phyloP scores from a whole-genome alignment of 129 eudicot species.

The Smallanthus sonchifolius region DNA sequence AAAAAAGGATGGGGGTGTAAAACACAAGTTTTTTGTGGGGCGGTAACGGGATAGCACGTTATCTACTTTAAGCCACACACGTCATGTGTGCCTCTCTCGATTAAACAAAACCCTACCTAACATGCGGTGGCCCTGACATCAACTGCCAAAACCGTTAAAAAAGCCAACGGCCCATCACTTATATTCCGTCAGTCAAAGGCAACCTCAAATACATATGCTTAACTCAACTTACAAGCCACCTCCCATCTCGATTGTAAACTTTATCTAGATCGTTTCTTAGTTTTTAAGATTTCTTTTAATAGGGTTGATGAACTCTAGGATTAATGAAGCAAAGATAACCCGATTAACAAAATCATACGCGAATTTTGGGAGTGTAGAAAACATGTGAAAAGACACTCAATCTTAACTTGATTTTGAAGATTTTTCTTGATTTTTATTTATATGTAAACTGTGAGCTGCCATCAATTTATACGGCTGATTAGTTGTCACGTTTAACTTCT shows the following conservation, averaged over 20 bases:
- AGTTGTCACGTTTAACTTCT: no score
- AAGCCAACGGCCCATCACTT: slow-evolving; percentile 11
- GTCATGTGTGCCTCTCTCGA: slow-evolving; percentile 12
- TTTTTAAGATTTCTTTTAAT: background rate
- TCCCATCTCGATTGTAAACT: background rate
- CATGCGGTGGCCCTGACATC: slow-evolving; percentile 2
- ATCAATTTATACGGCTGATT: no score
- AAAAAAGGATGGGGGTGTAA: slow-evolving; percentile 13
- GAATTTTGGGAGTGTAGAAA: no score
- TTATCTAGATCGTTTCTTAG: background rate
- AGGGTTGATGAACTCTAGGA: background rate
- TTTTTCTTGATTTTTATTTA: no score
- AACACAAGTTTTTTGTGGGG: slow-evolving; percentile 25
- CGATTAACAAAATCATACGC: no score
- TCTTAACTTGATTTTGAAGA: no score
- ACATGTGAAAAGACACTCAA: no score
- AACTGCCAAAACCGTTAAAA: slow-evolving; percentile 24
- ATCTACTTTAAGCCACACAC: slow-evolving; percentile 36
- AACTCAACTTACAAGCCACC: slow-evolving; percentile 33
- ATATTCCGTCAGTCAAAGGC: slow-evolving; percentile 32
- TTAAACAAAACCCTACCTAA: slow-evolving; percentile 11
- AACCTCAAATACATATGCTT: slow-evolving; percentile 17
- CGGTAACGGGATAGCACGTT: slow-evolving; percentile 32
- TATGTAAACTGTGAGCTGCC: no score
- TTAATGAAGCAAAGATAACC: no score